phyloP scores from a whole-genome alignment of 2,329 filamentous ascomycete genomes.

The Fusarium tjaetaba region DNA sequence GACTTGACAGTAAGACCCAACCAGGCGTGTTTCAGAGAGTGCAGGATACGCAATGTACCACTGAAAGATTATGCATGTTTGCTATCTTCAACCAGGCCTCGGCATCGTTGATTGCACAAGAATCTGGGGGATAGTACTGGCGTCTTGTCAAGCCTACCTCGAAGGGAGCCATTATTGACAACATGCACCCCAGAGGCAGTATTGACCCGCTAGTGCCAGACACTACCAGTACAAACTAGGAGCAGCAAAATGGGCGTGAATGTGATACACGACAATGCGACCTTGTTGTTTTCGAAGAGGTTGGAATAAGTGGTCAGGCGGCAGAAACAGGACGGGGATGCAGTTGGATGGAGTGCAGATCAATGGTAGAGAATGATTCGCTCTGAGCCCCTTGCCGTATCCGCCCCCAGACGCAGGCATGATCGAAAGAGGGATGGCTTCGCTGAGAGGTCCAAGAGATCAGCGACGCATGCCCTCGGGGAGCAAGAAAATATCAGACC shows the following conservation, averaged over 20 bases:
- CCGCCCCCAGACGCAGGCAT: slow-evolving; percentile 35
- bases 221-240: neutral
- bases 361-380: slow-evolving; percentile 36
- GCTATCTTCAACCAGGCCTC: neutral
- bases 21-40: neutral
- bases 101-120: slow-evolving; percentile 10
- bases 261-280: slow-evolving; percentile 21
- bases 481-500: neutral
- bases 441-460: slow-evolving; percentile 12
- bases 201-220: slow-evolving; percentile 20
- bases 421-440: slow-evolving; percentile 36
- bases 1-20: neutral
- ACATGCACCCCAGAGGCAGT: slow-evolving; percentile 26
- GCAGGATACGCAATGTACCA: neutral
- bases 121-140: slow-evolving; percentile 20
- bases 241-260: slow-evolving; percentile 17
- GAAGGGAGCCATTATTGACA: slow-evolving; percentile 10
- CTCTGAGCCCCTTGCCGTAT: slow-evolving; percentile 9
- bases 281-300: slow-evolving; percentile 28
- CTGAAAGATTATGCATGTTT: neutral
- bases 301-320: slow-evolving; percentile 43
- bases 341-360: slow-evolving; percentile 36
- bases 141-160: slow-evolving; percentile 14
- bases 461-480: slow-evolving; percentile 22
- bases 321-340: slow-evolving; percentile 35